Conservation (phyloP, 371 early-diverging fungal species). For the Coemansia sp. region DNA sequence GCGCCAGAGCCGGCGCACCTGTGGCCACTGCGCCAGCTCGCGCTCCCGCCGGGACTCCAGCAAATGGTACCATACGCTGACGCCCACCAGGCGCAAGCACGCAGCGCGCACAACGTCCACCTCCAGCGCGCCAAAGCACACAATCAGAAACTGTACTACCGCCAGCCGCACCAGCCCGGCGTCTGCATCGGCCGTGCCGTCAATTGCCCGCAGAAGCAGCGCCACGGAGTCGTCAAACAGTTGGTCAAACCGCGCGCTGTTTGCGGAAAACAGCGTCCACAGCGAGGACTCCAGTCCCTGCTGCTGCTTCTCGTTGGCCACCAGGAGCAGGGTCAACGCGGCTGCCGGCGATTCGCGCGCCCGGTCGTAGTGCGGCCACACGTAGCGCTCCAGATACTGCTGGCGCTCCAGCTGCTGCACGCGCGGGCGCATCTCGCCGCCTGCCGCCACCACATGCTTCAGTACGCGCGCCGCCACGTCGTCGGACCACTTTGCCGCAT, state of each 20-base stretch:
- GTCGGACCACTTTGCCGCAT: slow-evolving; percentile 54
- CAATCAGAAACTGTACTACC: slow-evolving; percentile 69
- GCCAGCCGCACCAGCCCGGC: slow-evolving; percentile 52
- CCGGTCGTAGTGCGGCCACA: slow-evolving; percentile 70
- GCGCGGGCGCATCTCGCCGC: slow-evolving; percentile 56
- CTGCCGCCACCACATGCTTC: slow-evolving; percentile 59
- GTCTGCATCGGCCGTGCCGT: slow-evolving; percentile 41
- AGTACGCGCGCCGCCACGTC: slow-evolving; percentile 58
- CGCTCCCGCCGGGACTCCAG: slow-evolving; percentile 54
- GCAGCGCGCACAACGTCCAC: slow-evolving; percentile 69
- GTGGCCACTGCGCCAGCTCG: slow-evolving; percentile 54
- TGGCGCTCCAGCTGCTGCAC: slow-evolving; percentile 69
- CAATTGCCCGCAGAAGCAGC: neutral
- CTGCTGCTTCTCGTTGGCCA: slow-evolving; percentile 83
- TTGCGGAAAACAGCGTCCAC: slow-evolving; percentile 57
- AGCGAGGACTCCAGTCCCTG: slow-evolving; percentile 52
- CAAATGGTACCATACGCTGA: slow-evolving; percentile 74
- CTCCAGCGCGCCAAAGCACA: slow-evolving; percentile 82
- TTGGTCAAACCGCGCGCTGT: slow-evolving; percentile 1
- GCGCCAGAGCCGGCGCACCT: slow-evolving; percentile 57
- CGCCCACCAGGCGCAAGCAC: slow-evolving; percentile 70
- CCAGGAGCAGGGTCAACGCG: slow-evolving; percentile 73
- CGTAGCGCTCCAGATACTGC: slow-evolving; percentile 83
- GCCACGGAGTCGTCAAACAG: slow-evolving; percentile 16
- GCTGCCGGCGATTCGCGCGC: slow-evolving; percentile 54